Conservation (phyloP, 139 green algal species). For the Haematococcus sp. region DNA sequence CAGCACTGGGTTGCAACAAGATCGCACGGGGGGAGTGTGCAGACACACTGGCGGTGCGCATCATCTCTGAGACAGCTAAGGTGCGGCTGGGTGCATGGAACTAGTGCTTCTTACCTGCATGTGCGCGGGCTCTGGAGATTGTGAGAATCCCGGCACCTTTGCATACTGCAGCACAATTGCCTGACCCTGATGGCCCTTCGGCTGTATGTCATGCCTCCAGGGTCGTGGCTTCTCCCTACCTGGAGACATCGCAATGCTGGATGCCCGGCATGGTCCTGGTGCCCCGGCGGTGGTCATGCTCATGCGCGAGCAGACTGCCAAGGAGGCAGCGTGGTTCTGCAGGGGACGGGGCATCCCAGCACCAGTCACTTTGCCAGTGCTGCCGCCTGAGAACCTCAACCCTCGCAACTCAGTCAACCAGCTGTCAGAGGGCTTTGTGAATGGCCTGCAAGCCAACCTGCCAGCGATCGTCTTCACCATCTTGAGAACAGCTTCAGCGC, state of each 20-base stretch:
- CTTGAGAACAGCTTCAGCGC: slow-evolving; percentile 44
- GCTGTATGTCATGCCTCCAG: slow-evolving; percentile 5
- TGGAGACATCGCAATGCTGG: slow-evolving; percentile 51
- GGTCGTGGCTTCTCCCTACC: slow-evolving; percentile 68
- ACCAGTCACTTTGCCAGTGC: slow-evolving; percentile 11
- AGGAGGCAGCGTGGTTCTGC: slow-evolving; percentile 35
- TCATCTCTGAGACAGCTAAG: slow-evolving; percentile 64
- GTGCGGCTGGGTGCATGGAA: slow-evolving; percentile 13
- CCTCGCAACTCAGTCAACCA: slow-evolving; percentile 45
- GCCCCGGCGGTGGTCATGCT: slow-evolving; percentile 22
- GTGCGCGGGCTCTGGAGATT: too few species aligned
- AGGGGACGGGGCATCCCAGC: slow-evolving; percentile 5
- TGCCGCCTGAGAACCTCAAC: neutral
- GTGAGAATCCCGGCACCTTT: too few species aligned
- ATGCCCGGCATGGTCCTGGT: slow-evolving; percentile 34
- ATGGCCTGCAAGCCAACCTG: slow-evolving; percentile 36
- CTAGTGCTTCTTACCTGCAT: too few species aligned
- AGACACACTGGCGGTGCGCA: slow-evolving; percentile 43
- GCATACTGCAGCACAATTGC: too few species aligned
- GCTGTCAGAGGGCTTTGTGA: slow-evolving; percentile 53
- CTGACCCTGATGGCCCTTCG: neutral
- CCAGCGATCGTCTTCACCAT: slow-evolving; percentile 58
- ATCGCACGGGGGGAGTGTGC: slow-evolving; percentile 55
- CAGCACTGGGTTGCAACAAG: slow-evolving; percentile 41
- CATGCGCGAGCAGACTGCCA: slow-evolving; percentile 31